Conservation (phyloP, 2,329 filamentous ascomycete species). For the Didymella segeticola region DNA sequence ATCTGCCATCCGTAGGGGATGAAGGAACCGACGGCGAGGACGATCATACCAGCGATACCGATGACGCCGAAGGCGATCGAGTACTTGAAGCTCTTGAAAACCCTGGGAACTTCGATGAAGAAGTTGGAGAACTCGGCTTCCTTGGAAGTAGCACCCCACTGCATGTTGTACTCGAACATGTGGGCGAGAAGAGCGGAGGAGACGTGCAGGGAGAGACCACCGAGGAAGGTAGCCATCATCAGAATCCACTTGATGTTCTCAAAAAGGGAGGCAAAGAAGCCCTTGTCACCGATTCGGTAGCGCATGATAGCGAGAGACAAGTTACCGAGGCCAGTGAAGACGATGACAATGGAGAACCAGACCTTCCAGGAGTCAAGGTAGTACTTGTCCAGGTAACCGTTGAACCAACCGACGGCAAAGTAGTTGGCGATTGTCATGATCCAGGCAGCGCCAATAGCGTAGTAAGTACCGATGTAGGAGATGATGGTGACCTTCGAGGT, state of each 20-base stretch:
- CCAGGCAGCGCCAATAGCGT: conserved; percentile 71
- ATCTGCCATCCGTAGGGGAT: conserved; percentile 65
- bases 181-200: conserved; percentile 79
- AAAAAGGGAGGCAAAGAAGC: conserved; percentile 57
- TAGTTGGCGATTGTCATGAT: conserved; percentile 71
- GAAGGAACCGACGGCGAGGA: conserved; percentile 69
- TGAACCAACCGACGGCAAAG: conserved; percentile 73
- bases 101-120: conserved; percentile 82
- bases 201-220: conserved; percentile 79
- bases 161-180: conserved; percentile 86
- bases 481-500: conserved; percentile 73
- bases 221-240: conserved; percentile 78
- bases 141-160: conserved; percentile 82
- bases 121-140: conserved; percentile 84
- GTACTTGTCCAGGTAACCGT: conserved; percentile 77
- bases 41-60: conserved; percentile 67
- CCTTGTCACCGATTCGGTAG: conserved; percentile 64
- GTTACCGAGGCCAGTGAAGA: conserved; percentile 68
- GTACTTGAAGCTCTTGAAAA: conserved; percentile 78
- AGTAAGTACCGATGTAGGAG: conserved; percentile 73
- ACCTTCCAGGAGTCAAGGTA: conserved; percentile 74
- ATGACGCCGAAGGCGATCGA: conserved; percentile 69
- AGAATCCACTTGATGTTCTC: conserved; percentile 69
- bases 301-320: conserved; percentile 66
- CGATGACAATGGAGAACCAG: conserved; percentile 61